These are phyloP conservation scores for Aspergillus panamensis DNA, from an alignment of 495 filamentous ascomycete genomes.

Conservation along the genomic window DNA sequence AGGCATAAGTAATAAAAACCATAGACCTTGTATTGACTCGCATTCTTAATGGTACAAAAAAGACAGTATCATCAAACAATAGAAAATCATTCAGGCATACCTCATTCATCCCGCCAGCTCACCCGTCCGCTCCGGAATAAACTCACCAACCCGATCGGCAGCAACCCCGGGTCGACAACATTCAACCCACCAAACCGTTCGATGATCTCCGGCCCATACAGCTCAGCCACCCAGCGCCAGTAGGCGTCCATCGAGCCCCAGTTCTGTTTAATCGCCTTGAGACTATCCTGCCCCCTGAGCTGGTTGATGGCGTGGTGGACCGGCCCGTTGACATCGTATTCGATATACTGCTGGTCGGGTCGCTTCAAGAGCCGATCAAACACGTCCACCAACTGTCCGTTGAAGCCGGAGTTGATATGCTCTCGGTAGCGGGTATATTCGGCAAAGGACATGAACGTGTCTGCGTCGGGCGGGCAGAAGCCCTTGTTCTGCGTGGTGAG, in stretches of 20 bases:
- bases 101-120: slow-evolving; percentile 3
- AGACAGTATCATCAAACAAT: no score
- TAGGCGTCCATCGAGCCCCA: slow-evolving; percentile 11
- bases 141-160: slow-evolving; percentile 20
- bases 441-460: slow-evolving; percentile 11
- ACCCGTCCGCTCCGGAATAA: slow-evolving; percentile 16
- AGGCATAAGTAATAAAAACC: no score
- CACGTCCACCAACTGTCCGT: slow-evolving; percentile 2
- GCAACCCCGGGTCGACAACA: slow-evolving; percentile 15
- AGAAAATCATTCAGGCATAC: no score
- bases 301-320: background rate
- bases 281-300: background rate
- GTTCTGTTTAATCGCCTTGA: slow-evolving; percentile 2
- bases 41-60: no score
- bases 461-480: background rate
- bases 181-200: slow-evolving; percentile 16
- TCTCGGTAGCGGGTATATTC: slow-evolving; percentile 16
- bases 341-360: slow-evolving; percentile 7
- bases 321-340: background rate
- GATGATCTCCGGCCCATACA: slow-evolving; percentile 17
- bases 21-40: no score
- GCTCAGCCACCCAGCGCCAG: slow-evolving; percentile 18
- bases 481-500: background rate
- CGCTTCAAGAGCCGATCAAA: slow-evolving; percentile 10
- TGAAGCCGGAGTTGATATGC: slow-evolving; percentile 8